phyloP scores from a whole-genome alignment of 306 rosid species.

The Trichosanthes truncata region DNA sequence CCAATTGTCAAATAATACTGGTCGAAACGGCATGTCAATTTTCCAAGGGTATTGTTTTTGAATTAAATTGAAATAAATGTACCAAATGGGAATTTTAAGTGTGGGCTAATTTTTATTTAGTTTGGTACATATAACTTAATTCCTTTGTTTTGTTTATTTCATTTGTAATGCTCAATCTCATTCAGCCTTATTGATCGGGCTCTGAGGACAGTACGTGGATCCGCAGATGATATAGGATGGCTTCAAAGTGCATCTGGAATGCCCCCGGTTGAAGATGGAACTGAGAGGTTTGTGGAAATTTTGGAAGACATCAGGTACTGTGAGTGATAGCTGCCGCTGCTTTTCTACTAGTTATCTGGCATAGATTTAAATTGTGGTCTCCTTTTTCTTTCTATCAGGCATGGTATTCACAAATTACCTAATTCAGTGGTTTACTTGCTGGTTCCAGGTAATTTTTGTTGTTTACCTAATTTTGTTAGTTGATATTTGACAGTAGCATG shows the following conservation, averaged over 20 bases:
- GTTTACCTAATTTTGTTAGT: neutral
- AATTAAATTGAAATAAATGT: conserved; percentile 15
- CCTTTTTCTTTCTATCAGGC: conserved; percentile 44
- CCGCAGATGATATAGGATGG: conserved; percentile 98
- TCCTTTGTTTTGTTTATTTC: neutral
- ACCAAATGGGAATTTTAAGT: neutral
- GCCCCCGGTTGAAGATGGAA: conserved; percentile 87
- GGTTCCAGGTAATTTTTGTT: conserved; percentile 62
- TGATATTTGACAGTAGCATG: neutral
- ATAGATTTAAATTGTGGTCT: conserved; percentile 12
- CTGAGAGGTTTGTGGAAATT: conserved; percentile 73
- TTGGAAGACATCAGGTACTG: conserved; percentile 54
- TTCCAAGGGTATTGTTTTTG: conserved; percentile 65
- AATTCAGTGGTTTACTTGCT: conserved; percentile 83
- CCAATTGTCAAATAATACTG: conserved; percentile 26
- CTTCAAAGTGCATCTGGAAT: conserved; percentile 68
- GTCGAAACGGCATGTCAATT: conserved; percentile 56
- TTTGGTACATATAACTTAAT: neutral
- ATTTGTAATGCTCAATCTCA: neutral
- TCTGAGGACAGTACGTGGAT: conserved; percentile 80
- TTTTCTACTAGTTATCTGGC: neutral
- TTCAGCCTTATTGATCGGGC: conserved; percentile 79
- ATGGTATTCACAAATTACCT: conserved; percentile 86
- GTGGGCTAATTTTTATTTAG: neutral
- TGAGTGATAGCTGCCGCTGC: conserved; percentile 2